These are phyloP conservation scores for Dactylellina sp. DNA, from an alignment of 2,329 filamentous ascomycete genomes.

Conservation along the genomic window DNA sequence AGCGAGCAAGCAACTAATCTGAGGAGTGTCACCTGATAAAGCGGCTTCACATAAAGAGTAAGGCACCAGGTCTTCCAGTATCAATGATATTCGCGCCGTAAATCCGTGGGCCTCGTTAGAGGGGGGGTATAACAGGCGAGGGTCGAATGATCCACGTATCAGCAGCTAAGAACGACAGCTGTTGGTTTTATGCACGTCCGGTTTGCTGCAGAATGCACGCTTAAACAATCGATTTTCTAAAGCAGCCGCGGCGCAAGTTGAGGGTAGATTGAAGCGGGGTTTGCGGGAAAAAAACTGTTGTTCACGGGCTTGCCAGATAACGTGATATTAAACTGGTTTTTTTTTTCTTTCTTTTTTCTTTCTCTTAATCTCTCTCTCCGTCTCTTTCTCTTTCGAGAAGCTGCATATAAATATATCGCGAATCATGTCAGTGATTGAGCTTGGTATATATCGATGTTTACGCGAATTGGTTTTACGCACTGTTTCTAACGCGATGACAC, in stretches of 20 bases:
- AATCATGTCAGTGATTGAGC: slow-evolving; percentile 3
- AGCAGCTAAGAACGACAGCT: too few relatives aligned
- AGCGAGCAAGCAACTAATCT: too few relatives aligned
- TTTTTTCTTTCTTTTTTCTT: slow-evolving; percentile 16
- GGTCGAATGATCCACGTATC: too few relatives aligned
- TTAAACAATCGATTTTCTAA: background rate
- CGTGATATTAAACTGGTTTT: slow-evolving; percentile 50
- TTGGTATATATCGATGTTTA: background rate
- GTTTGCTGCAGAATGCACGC: background rate
- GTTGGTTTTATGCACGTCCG: too few relatives aligned
- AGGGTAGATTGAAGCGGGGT: slow-evolving; percentile 1
- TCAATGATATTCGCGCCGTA: too few relatives aligned
- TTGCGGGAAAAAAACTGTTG: background rate
- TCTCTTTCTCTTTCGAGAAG: slow-evolving; percentile 35
- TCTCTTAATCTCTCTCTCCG: slow-evolving; percentile 36
- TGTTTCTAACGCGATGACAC: background rate
- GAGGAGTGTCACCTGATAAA: too few relatives aligned
- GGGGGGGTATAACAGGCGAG: too few relatives aligned
- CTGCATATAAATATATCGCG: slow-evolving; percentile 43
- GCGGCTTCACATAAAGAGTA: too few relatives aligned
- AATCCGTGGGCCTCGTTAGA: too few relatives aligned
- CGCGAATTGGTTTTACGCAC: background rate
- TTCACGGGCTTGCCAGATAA: slow-evolving; percentile 19
- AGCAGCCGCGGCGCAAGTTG: background rate
- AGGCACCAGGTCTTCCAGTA: too few relatives aligned